Base-by-base conservation (phyloP, 1,284 basidiomycete genomes). In the Megacollybia platyphylla region DNA sequence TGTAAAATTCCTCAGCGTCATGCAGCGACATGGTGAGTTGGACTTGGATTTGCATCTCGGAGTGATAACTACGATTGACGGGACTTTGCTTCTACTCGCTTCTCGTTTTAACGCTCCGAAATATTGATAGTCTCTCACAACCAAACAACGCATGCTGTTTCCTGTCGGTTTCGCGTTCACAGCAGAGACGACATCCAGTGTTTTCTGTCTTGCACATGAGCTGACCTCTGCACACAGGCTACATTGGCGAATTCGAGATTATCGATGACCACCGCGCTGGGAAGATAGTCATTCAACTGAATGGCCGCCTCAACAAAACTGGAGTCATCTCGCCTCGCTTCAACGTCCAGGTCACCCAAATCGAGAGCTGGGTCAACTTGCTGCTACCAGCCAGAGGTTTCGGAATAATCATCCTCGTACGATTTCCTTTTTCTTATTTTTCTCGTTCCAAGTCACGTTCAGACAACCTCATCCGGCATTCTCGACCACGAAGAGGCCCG, bases 401-500 rank as follows among this genome's bases (percentile, higher is more conserved):
- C 68, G 94, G 94, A 46, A 86, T 86, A 64, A 87, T 98, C 66
- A 97, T 97, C 64, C 73, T 97, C 51, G 82, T 86, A 46, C 29
- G 79, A 67, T 11, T 35, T 11, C 27, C 30, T 39, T 26, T 44
- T 35, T 31, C 13, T 28, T 7, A 27, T 20, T 15, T 4, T 45
- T 34, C 32, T 40, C 40, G 41, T 35, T 27, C 29, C 10, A 31
- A 31, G 34, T 36, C 37, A 37, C 38, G 35, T 43, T 8, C 48
- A 89, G 86, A 94, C 96, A 55, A 98, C 96, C 47, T 97, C 91
- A 39, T 89, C 92, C 41, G 96, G 96, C 57, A 98, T 99, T 68
- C 80, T 98, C 63, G 94, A 98, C 71, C 96, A 99, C 68, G 91
- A 97, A 67, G 94, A 98, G 76, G 96, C 96, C 45, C 84, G 94